Base-by-base conservation (phyloP, 768 basidiomycete species). In the Austroboletus eburneus region DNA sequence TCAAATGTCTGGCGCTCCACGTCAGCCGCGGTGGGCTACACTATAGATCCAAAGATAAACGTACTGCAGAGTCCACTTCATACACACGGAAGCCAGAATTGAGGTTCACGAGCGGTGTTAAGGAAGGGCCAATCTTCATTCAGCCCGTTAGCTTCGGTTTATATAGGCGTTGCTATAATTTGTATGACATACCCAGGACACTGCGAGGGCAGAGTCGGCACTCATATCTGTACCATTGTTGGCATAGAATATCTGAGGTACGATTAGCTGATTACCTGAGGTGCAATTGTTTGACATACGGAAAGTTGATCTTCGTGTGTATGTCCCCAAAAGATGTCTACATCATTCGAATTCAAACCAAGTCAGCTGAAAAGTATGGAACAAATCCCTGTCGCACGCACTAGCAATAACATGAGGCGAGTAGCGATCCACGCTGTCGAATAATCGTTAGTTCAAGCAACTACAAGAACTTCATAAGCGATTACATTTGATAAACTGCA, bases 311-410 rank as follows among this genome's bases (percentile, higher is more conserved):
- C 83, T 56, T 85, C 80, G 51, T 86, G 84, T 1, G 80, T 81
- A 54, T 87, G 85, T 9, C 85, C 85, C 53, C 71, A 87, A 71
- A 86, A 85, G 18, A 85, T 77, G 50, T 76, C 83, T 47, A 27
- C 21, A 25, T 12, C 27, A 34, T 16, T 14, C n/a, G 33, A 36
- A 5, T 39, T 3, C 27, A 27, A 6, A 12, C 27, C n/a, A n/a
- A n/a, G n/a, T 27, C 27, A 12, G 5, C 27, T 12, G 27, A 27
- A 12, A 27, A 27, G 27, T 12, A 12, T 27, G 27, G n/a, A n/a
- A n/a, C n/a, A n/a, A n/a, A n/a, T n/a, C n/a, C n/a, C n/a, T 27
- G 27, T 5, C 27, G 27, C 24, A 48, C 71, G 38, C 34, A 70
- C 70, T 69, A 27, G 71, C 66, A 46, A 74, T 72, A 43, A 73